Evolutionary conservation across 2,329 filamentous ascomycete genomes (phyloP).

Genomic region (Pseudogymnoascus sp.): DNA sequence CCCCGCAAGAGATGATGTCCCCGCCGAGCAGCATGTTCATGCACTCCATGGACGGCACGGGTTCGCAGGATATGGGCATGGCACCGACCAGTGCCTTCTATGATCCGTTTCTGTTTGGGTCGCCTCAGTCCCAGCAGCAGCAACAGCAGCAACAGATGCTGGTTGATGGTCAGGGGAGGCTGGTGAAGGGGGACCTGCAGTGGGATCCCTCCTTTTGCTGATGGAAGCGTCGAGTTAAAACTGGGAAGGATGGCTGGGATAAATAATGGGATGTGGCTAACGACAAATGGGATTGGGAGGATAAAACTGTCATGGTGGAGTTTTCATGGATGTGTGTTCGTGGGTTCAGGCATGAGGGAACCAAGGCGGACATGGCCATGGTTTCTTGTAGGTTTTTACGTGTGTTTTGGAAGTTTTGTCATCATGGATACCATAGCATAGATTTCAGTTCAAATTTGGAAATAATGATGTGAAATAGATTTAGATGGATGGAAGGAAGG

Average conservation of each 20-base stretch:
- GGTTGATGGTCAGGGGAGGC: not conserved
- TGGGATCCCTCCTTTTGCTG: not conserved
- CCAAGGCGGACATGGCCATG: not conserved
- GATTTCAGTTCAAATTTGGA: not conserved
- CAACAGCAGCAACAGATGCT: not conserved
- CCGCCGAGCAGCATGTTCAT: not conserved
- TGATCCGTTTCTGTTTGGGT: not conserved
- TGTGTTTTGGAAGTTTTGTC: not conserved
- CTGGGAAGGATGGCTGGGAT: not conserved
- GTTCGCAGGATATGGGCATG: not conserved
- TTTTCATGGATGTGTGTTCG: not conserved
- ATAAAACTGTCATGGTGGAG: not conserved
- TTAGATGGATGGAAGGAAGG: not conserved
- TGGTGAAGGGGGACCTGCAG: not conserved
- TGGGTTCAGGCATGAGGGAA: no score
- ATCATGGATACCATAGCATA: not conserved
- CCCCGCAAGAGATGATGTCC: not conserved
- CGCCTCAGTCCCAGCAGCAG: not conserved
- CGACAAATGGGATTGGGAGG: not conserved
- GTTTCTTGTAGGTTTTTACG: not conserved
- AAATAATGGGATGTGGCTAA: not conserved
- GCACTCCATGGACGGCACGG: not conserved
- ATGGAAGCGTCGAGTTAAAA: not conserved
- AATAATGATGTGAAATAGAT: not conserved
- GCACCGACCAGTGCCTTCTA: not conserved